phyloP scores from a whole-genome alignment of 495 filamentous ascomycete species.

The Xylaria scruposa region DNA sequence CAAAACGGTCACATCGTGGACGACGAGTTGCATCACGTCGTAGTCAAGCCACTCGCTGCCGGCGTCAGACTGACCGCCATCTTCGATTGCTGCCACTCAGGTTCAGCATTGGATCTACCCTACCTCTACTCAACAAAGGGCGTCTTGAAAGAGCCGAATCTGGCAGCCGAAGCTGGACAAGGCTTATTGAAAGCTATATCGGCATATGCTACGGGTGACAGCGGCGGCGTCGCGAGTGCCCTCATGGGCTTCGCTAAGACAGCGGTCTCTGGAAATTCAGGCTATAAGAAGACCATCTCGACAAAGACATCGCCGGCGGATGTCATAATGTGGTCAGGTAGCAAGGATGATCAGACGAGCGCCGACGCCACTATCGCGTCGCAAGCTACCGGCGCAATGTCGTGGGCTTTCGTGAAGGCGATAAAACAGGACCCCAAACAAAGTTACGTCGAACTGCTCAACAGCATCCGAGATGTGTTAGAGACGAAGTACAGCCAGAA shows the following conservation, averaged over 20 bases:
- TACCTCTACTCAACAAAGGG: slow-evolving; percentile 96
- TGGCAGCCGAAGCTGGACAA: slow-evolving; percentile 93
- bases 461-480: slow-evolving; percentile 90
- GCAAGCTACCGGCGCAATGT: slow-evolving; percentile 96
- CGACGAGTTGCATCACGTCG: slow-evolving; percentile 91
- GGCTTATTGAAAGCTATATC: slow-evolving; percentile 85
- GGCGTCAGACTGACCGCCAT: slow-evolving; percentile 94
- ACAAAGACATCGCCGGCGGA: slow-evolving; percentile 98
- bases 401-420: slow-evolving; percentile 89
- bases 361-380: slow-evolving; percentile 70
- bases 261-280: slow-evolving; percentile 83
- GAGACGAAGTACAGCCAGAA: slow-evolving; percentile 89
- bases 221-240: slow-evolving; percentile 74
- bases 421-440: slow-evolving; percentile 93
- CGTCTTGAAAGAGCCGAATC: slow-evolving; percentile 96
- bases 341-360: slow-evolving; percentile 92
- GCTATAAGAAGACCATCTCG: slow-evolving; percentile 77
- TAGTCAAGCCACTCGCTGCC: slow-evolving; percentile 80
- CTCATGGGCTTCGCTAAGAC: slow-evolving; percentile 86
- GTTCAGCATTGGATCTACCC: slow-evolving; percentile 92
- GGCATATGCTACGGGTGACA: slow-evolving; percentile 83
- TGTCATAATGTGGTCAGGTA: slow-evolving; percentile 97
- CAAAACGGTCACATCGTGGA: slow-evolving; percentile 92
- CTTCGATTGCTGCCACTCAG: slow-evolving; percentile 98
- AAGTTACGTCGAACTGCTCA: slow-evolving; percentile 92